A percentile compares a stretch with the other conserved stretches of the same genome.
Conservation (phyloP, 2,329 filamentous ascomycete genomes). For the Penicillium olsonii region DNA sequence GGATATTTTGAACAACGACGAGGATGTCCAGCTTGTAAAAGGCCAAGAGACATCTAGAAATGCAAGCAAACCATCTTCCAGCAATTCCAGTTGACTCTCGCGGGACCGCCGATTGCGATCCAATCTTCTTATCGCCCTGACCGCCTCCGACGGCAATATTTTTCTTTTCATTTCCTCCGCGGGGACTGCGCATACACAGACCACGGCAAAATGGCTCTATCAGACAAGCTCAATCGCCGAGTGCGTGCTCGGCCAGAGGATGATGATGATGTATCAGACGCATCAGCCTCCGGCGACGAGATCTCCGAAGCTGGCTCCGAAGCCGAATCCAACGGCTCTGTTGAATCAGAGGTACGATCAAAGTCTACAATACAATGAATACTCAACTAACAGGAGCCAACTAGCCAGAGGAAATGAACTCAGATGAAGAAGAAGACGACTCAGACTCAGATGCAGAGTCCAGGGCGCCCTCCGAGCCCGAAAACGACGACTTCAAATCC, state of each 20-base stretch:
- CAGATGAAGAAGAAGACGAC: neutral
- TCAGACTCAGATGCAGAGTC: constrained; percentile 13
- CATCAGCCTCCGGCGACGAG: constrained; percentile 26
- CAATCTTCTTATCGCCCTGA: constrained; percentile 24
- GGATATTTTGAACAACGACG: no score
- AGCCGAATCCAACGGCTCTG: constrained; percentile 15
- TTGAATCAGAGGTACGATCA: constrained; percentile 19
- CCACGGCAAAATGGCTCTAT: constrained; percentile 35
- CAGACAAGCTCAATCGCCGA: constrained; percentile 43
- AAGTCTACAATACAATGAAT: neutral
- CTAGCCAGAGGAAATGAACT: constrained; percentile 1
- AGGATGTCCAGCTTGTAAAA: no score
- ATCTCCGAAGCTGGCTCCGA: constrained; percentile 20
- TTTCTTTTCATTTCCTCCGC: constrained; percentile 16
- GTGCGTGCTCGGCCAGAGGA: constrained; percentile 43
- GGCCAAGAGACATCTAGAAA: constrained; percentile 4
- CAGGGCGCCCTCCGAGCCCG: constrained; percentile 20
- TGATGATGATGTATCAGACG: constrained; percentile 40
- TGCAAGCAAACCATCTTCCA: neutral
- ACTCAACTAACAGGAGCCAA: neutral
- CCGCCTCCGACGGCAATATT: constrained; percentile 32
- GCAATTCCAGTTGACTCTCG: neutral
- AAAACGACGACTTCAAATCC: constrained; percentile 38
- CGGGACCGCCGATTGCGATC: constrained; percentile 11
- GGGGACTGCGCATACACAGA: constrained; percentile 5